Conservation (phyloP, 2,329 filamentous ascomycete genomes). For the Scorias spongiosa region DNA sequence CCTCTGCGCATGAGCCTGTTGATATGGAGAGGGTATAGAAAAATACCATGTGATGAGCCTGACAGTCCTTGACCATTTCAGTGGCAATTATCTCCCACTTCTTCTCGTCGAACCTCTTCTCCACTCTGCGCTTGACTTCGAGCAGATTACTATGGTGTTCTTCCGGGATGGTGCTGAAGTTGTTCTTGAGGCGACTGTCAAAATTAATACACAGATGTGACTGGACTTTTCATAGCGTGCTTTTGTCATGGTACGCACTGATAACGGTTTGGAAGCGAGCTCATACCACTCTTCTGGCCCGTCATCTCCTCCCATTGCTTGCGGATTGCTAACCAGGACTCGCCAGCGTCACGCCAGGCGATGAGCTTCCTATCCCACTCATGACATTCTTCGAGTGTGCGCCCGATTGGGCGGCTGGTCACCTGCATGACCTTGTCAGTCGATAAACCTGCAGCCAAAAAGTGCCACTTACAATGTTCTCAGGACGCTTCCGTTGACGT, state of each 20-base stretch:
- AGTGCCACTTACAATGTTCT: too few species aligned
- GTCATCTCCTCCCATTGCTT: constrained; percentile 15
- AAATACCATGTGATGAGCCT: constrained; percentile 17
- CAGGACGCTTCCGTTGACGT: too few species aligned
- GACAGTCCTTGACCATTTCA: constrained; percentile 17
- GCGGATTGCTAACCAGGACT: constrained; percentile 14
- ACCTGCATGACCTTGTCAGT: background rate
- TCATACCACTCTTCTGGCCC: constrained; percentile 18
- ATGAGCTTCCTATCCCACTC: constrained; percentile 16
- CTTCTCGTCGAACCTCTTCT: constrained; percentile 23
- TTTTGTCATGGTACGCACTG: constrained; percentile 1
- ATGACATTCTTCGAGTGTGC: constrained; percentile 14
- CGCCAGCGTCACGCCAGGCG: constrained; percentile 12
- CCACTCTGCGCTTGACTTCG: constrained; percentile 23
- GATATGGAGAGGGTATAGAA: background rate
- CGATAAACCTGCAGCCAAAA: too few species aligned
- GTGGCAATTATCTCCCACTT: constrained; percentile 26
- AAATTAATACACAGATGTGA: background rate
- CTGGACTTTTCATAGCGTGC: background rate
- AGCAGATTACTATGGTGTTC: constrained; percentile 22
- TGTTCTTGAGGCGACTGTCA: constrained; percentile 20
- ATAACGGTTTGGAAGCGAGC: constrained; percentile 26
- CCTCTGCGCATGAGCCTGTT: background rate
- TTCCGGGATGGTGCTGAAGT: constrained; percentile 22
- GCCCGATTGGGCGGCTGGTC: constrained; percentile 10